phyloP scores from a whole-genome alignment of 2,329 filamentous ascomycete genomes.

The Cryphonectria nitschkei region DNA sequence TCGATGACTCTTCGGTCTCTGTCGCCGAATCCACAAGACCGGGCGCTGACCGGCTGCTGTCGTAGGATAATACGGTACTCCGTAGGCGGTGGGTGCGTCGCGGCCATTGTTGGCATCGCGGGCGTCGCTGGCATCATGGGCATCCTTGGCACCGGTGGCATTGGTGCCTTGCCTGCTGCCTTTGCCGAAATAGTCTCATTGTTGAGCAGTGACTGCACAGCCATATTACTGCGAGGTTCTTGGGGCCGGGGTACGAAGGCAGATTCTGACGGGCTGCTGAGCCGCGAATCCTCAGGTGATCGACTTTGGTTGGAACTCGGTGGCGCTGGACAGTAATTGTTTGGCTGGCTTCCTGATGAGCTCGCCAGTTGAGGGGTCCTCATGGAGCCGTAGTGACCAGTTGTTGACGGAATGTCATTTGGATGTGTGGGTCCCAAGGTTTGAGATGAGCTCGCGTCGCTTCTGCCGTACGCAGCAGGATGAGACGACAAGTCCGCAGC shows the following conservation, averaged over 20 bases:
- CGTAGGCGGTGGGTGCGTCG: constrained; percentile 14
- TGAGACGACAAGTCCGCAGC: not conserved
- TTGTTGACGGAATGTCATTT: not conserved
- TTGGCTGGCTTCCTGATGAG: not conserved
- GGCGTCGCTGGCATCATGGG: not conserved
- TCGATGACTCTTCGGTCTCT: constrained; percentile 81
- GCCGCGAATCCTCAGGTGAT: constrained; percentile 1
- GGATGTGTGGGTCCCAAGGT: not conserved
- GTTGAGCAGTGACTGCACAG: constrained; percentile 26
- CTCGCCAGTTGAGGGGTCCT: not conserved
- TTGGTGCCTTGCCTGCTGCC: not conserved
- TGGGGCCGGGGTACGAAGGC: constrained; percentile 18
- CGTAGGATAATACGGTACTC: constrained; percentile 62
- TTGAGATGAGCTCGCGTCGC: not conserved
- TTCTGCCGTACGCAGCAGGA: not conserved
- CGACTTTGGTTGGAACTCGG: not conserved
- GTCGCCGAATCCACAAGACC: constrained; percentile 83
- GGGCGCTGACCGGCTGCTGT: constrained; percentile 77
- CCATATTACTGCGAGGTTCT: constrained; percentile 21
- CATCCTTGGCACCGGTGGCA: not conserved
- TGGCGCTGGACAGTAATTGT: not conserved
- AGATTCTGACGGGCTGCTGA: constrained; percentile 3
- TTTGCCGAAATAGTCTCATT: constrained; percentile 10
- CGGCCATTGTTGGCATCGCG: not conserved
- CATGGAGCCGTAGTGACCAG: constrained; percentile 8